These are phyloP conservation scores for Cymbidium sinense DNA, from an alignment of 106 monocot genomes.

Conservation along the genomic window DNA sequence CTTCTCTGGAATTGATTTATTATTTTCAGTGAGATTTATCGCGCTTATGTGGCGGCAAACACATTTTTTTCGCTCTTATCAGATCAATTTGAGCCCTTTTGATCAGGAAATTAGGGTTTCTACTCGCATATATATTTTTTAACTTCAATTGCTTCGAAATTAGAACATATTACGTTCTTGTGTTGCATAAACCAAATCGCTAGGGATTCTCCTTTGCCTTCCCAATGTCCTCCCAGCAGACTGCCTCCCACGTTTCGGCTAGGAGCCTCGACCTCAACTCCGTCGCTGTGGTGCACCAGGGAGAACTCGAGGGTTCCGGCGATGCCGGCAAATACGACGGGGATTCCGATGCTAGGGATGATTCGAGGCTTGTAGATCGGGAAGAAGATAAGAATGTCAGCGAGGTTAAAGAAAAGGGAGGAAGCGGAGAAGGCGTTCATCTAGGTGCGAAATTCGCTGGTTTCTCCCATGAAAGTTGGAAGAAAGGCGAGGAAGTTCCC, in stretches of 20 bases:
- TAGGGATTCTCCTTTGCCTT: neutral
- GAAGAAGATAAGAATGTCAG: neutral
- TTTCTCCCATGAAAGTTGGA: neutral
- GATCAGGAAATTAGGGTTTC: neutral
- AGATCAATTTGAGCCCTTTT: neutral
- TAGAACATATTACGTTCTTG: neutral
- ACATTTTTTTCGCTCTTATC: too few relatives aligned
- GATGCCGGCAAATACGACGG: neutral
- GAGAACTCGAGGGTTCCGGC: neutral
- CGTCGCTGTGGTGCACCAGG: neutral
- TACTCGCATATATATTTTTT: neutral
- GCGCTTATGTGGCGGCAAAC: too few relatives aligned
- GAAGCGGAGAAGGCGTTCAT: neutral
- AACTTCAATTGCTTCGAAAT: neutral
- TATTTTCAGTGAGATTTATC: too few relatives aligned
- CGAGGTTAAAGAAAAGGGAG: neutral
- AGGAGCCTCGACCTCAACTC: slow-evolving; percentile 11
- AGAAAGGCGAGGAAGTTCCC: neutral
- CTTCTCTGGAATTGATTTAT: too few relatives aligned
- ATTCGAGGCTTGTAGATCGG: neutral
- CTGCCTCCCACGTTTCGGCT: neutral
- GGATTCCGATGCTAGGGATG: neutral
- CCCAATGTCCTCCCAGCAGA: neutral
- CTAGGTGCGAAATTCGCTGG: neutral
- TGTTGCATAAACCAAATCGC: neutral